Evolutionary conservation across 2,329 filamentous ascomycete genomes (phyloP).

Genomic region (Coniochaeta pulveracea): DNA sequence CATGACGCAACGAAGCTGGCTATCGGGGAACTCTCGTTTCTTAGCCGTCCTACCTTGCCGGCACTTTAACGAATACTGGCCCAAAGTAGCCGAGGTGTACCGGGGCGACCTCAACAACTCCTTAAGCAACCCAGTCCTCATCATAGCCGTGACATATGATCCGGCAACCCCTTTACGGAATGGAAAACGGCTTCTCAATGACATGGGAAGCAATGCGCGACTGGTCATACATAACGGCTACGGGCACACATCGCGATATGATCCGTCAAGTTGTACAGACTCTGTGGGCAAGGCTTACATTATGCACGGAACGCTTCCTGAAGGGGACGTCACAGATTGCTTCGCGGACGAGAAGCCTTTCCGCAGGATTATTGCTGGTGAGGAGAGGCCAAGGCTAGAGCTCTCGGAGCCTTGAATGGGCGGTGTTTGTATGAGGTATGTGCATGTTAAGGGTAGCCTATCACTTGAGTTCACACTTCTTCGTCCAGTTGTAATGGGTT

Average conservation of each 20-base stretch:
- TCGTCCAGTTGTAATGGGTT: too few relatives aligned
- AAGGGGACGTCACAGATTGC: conserved; percentile 29
- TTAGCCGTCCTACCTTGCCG: conserved; percentile 30
- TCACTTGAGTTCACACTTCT: too few relatives aligned
- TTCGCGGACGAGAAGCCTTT: conserved; percentile 37
- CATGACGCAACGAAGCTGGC: conserved; percentile 32
- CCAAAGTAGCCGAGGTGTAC: conserved; percentile 30
- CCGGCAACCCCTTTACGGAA: conserved; percentile 38
- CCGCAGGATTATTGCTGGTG: too few relatives aligned
- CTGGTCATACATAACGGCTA: conserved; percentile 37
- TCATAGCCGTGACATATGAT: conserved; percentile 37
- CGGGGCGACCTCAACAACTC: conserved; percentile 31
- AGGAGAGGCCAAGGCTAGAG: too few relatives aligned
- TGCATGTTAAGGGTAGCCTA: too few relatives aligned
- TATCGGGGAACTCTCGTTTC: conserved; percentile 35
- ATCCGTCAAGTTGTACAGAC: conserved; percentile 33
- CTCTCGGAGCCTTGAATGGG: too few relatives aligned
- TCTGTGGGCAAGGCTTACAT: conserved; percentile 26
- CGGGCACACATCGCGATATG: conserved; percentile 33
- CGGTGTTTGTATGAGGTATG: too few relatives aligned
- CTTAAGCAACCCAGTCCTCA: conserved; percentile 29
- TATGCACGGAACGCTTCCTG: conserved; percentile 26
- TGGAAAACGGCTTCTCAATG: conserved; percentile 27
- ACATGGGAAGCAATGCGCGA: conserved; percentile 36
- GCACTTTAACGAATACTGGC: conserved; percentile 33